Percentiles rank a stretch among this genome's conserved stretches.
Conservation (phyloP, 371 early-diverging fungal species). For the Mucor ambiguus region DNA sequence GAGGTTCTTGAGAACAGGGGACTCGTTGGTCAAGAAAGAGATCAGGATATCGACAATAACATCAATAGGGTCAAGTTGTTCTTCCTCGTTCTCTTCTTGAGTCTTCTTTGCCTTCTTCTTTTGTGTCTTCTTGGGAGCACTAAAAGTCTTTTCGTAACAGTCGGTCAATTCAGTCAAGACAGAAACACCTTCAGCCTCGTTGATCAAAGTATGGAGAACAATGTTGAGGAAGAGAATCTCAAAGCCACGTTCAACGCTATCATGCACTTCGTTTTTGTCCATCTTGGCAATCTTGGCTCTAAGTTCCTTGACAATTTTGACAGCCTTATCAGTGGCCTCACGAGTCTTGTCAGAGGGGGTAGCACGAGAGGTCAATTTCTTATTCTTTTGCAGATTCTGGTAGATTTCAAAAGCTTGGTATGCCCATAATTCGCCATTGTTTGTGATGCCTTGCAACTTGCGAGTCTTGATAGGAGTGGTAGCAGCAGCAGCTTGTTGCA, state of each 20-base stretch:
- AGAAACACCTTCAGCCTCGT: conserved; percentile 66
- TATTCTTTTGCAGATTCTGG: conserved; percentile 51
- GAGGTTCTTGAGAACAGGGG: conserved; percentile 72
- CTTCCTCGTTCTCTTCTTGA: conserved; percentile 47
- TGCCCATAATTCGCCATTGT: conserved; percentile 67
- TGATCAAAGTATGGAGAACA: conserved; percentile 64
- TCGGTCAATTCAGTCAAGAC: conserved; percentile 71
- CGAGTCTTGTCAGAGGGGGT: conserved; percentile 22
- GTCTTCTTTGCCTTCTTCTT: conserved; percentile 30
- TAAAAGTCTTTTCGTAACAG: conserved; percentile 71
- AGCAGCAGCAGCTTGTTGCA: conserved; percentile 43
- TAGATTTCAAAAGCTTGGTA: conserved; percentile 56
- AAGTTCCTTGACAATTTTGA: conserved; percentile 22
- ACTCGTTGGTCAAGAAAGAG: conserved; percentile 86
- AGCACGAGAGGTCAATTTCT: conserved; percentile 26
- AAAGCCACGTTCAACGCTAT: conserved; percentile 65
- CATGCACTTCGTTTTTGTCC: conserved; percentile 42
- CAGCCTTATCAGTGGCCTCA: conserved; percentile 25
- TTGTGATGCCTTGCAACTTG: conserved; percentile 57
- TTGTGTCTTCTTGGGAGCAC: conserved; percentile 43
- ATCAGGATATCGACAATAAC: conserved; percentile 91
- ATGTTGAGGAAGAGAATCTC: conserved; percentile 72
- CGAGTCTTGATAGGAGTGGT: conserved; percentile 46
- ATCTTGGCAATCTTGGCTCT: conserved; percentile 29
- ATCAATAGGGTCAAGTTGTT: conserved; percentile 80